Percentiles rank a stretch among this genome's conserved stretches.
Evolutionary conservation across 768 basidiomycete genomes (phyloP).

Genomic region (Hirschioporus abietinus): DNA sequence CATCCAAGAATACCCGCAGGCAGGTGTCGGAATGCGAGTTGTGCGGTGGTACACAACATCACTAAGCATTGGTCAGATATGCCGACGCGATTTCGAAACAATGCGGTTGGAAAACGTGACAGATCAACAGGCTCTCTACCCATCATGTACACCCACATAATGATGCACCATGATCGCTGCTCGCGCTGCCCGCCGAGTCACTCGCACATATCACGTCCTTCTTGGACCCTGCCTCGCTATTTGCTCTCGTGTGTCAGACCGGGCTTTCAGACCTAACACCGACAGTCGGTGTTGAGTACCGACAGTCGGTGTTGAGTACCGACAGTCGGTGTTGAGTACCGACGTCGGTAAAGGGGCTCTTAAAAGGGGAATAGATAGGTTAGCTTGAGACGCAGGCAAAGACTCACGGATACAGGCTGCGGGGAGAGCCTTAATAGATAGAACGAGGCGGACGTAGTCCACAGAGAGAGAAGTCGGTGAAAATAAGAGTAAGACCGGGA

Average conservation of each 20-base stretch:
- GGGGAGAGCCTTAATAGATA: too few species aligned
- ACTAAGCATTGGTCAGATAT: constrained; percentile 40
- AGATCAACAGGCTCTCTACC: constrained; percentile 12
- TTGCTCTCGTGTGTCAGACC: constrained; percentile 53
- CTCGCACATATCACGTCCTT: constrained; percentile 73
- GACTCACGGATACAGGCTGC: too few species aligned
- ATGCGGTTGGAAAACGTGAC: constrained; percentile 27
- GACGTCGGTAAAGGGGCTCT: too few species aligned
- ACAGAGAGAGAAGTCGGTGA: too few species aligned
- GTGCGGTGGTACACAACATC: constrained; percentile 70
- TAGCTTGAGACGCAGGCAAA: too few species aligned
- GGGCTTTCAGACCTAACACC: too few species aligned
- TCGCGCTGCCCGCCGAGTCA: constrained; percentile 60
- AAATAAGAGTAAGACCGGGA: too few species aligned
- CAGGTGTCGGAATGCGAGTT: constrained; percentile 84
- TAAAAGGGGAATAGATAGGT: too few species aligned
- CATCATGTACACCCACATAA: background rate
- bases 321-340: too few species aligned
- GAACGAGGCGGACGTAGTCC: too few species aligned
- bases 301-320: too few species aligned
- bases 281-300: too few species aligned
- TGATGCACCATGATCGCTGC: constrained; percentile 21
- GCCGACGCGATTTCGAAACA: constrained; percentile 23
- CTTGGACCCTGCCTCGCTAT: constrained; percentile 58
- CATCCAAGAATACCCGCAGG: constrained; percentile 65